These are phyloP conservation scores for Handroanthus guayacan DNA, from an alignment of 257 asterid species.

Conservation along the genomic window DNA sequence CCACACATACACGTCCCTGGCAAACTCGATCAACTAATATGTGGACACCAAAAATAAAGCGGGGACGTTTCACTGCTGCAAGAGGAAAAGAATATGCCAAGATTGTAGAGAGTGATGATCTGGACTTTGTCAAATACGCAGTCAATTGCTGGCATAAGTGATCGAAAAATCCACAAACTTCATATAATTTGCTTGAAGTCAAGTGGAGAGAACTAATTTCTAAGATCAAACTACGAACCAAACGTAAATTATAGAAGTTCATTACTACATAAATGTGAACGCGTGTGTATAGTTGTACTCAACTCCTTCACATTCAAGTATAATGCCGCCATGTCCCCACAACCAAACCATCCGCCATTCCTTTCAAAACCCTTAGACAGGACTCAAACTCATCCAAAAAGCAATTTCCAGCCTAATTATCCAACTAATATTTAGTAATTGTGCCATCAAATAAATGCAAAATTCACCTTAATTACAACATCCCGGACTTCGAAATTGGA, in stretches of 20 bases:
- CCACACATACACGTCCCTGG: background rate
- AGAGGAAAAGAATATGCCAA: background rate
- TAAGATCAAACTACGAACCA: conserved; percentile 18
- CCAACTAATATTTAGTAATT: conserved; percentile 5
- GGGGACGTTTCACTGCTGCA: background rate
- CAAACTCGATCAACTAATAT: conserved; percentile 6
- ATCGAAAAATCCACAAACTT: background rate
- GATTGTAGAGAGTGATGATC: conserved; percentile 8
- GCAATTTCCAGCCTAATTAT: background rate
- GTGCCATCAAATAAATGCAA: conserved; percentile 6
- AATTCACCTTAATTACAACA: conserved; percentile 79
- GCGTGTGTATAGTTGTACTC: background rate
- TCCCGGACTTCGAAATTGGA: conserved; percentile 86
- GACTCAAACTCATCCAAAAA: conserved; percentile 17
- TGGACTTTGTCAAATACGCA: background rate
- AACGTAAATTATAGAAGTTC: background rate
- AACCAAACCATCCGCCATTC: background rate
- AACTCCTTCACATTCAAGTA: conserved; percentile 13
- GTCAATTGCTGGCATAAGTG: background rate
- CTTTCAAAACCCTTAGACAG: conserved; percentile 21
- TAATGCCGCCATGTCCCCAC: conserved; percentile 8
- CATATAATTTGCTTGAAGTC: background rate
- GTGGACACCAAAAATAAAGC: conserved; percentile 14
- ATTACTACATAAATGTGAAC: background rate
- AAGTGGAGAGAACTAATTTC: conserved; percentile 7